Percentiles rank a stretch among this genome's conserved stretches.
Evolutionary conservation across 2,329 filamentous ascomycete species (phyloP).

Genomic region (Botrytis hyacinthi): DNA sequence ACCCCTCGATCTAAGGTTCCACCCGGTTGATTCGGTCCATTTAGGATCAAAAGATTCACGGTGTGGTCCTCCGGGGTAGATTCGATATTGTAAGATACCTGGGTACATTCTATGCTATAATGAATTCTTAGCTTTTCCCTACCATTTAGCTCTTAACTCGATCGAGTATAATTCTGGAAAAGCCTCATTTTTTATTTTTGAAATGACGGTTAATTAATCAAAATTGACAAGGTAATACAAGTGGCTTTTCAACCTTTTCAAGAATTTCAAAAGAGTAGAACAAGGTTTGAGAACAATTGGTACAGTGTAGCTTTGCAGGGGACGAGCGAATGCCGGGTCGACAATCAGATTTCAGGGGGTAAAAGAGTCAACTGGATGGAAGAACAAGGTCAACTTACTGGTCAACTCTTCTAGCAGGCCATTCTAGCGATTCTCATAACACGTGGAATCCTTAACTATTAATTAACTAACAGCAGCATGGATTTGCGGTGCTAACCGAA

Average conservation of each 20-base stretch:
- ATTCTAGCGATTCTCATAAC: constrained; percentile 2
- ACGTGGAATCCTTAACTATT: constrained; percentile 10
- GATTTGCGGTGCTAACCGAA: constrained; percentile 6
- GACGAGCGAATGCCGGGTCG: constrained; percentile 12
- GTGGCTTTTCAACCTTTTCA: neutral
- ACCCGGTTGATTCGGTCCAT: constrained; percentile 31
- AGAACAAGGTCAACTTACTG: neutral
- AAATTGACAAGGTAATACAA: constrained; percentile 3
- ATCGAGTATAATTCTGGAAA: constrained; percentile 13
- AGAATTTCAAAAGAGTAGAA: neutral
- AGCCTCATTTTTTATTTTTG: constrained; percentile 7
- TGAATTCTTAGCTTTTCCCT: constrained; percentile 5
- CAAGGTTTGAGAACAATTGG: constrained; percentile 5
- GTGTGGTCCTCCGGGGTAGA: constrained; percentile 25
- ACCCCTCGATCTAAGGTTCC: constrained; percentile 33
- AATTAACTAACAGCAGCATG: constrained; percentile 9
- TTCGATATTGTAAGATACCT: constrained; percentile 12
- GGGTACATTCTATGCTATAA: constrained; percentile 6
- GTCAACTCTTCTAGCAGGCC: neutral
- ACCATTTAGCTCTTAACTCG: constrained; percentile 1
- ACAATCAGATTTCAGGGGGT: constrained; percentile 2
- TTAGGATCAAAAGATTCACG: constrained; percentile 18
- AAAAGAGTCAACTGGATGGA: neutral
- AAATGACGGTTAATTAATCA: constrained; percentile 14
- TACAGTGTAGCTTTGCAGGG: neutral